These are phyloP conservation scores for Iberis pinnata DNA, from an alignment of 345 rosid species.

Conservation along the genomic window DNA sequence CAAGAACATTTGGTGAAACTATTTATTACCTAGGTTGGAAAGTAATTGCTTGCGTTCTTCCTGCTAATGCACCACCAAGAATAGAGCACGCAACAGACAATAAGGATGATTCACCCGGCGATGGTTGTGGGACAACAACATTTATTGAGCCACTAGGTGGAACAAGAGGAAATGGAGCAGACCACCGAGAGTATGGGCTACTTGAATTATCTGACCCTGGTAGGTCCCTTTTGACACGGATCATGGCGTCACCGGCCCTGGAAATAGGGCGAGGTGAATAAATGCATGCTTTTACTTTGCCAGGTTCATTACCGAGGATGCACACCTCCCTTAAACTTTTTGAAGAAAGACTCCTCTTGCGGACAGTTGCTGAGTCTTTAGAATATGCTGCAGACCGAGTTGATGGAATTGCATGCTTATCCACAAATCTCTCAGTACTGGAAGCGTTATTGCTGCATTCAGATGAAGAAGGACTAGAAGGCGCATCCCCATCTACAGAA, in stretches of 20 bases:
- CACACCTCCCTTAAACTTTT: constrained; percentile 37
- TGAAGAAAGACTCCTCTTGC: constrained; percentile 30
- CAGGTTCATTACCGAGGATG: constrained; percentile 32
- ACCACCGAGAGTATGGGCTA: constrained; percentile 48
- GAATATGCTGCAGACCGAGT: constrained; percentile 32
- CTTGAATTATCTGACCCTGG: constrained; percentile 39
- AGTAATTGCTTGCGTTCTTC: constrained; percentile 72
- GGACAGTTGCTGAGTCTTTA: constrained; percentile 29
- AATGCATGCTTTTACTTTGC: constrained; percentile 64
- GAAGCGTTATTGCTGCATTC: constrained; percentile 31
- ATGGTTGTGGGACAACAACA: constrained; percentile 62
- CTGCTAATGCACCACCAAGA: constrained; percentile 59
- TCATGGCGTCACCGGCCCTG: constrained; percentile 44
- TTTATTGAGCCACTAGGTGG: constrained; percentile 77
- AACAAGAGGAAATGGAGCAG: constrained; percentile 66
- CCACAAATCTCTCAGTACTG: constrained; percentile 28
- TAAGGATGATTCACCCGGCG: constrained; percentile 59
- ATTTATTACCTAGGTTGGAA: constrained; percentile 71
- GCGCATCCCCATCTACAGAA: constrained; percentile 27
- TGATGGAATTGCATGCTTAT: constrained; percentile 35
- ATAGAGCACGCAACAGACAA: constrained; percentile 64
- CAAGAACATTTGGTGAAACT: constrained; percentile 8
- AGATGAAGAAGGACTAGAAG: constrained; percentile 35
- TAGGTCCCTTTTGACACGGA: constrained; percentile 44
- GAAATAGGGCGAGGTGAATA: constrained; percentile 58